Conservation (phyloP, 768 basidiomycete genomes). For the Nidula microcarpa region DNA sequence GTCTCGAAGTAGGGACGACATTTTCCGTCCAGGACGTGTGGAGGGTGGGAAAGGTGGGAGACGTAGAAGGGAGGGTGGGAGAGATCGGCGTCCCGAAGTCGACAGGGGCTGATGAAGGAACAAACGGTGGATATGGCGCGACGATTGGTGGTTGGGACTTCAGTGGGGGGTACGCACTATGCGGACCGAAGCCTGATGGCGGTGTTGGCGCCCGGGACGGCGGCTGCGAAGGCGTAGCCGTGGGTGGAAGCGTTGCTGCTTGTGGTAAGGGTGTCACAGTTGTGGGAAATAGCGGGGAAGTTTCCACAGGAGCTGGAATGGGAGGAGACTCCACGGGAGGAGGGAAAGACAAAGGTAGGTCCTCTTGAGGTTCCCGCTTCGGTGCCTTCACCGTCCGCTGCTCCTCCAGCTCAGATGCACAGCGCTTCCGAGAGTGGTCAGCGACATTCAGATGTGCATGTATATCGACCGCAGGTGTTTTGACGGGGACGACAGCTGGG, state of each 20-base stretch:
- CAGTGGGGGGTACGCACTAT: conserved; percentile 21
- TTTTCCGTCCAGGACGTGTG: conserved; percentile 37
- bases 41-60: conserved; percentile 24
- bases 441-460: conserved; percentile 17
- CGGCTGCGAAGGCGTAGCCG: conserved; percentile 32
- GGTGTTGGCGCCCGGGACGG: conserved; percentile 26
- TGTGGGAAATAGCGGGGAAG: conserved; percentile 11
- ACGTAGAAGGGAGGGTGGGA: conserved; percentile 10
- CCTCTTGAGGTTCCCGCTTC: conserved; percentile 47
- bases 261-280: conserved; percentile 7
- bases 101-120: conserved; percentile 12
- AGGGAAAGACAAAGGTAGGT: conserved; percentile 25
- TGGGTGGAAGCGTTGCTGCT: conserved; percentile 7
- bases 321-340: conserved; percentile 11
- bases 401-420: conserved; percentile 39
- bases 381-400: conserved; percentile 40
- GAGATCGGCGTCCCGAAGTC: conserved; percentile 12
- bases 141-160: conserved; percentile 15
- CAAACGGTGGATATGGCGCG: conserved; percentile 17
- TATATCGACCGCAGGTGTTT: conserved; percentile 18
- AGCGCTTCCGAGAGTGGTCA: conserved; percentile 41
- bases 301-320: conserved; percentile 10
- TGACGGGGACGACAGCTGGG: background rate
- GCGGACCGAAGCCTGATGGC: conserved; percentile 23
- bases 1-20: conserved; percentile 27